Evolutionary conservation across 495 filamentous ascomycete genomes (phyloP), one percentile per base, ranked within the genome.

Genomic region (Trichodelitschia bisporula): DNA sequence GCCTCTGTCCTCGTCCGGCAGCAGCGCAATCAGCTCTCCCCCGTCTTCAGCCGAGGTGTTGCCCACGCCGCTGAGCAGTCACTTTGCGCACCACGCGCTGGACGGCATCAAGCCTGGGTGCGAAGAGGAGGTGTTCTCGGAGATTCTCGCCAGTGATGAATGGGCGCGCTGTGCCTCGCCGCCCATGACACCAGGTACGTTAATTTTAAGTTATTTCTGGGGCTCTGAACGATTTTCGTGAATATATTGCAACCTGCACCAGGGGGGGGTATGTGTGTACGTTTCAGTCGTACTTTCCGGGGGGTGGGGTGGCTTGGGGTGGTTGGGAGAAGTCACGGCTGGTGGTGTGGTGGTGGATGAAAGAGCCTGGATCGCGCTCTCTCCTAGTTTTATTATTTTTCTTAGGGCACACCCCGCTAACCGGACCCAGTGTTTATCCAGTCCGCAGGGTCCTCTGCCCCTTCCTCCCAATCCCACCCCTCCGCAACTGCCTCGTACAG

Each of bases 121-220:
- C 40, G 68, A 82, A 54, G 64, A 63, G 16, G 76, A 77, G 29
- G 67, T 68, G 4, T 63, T 72, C 50, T 63, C 71, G 24, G 71
- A 86, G 56, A 69, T 67, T 43, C 64, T 89, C 38, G 70, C 77
- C 28, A 63, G 60, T 39, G 61, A 71, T 40, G 76, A 84, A 35
- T 89, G 75, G 72, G 54, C 68, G 21, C 66, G 66, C 42, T 71
- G 66, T 25, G 62, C 61, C 12, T 89, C 80, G 15, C 82, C 86
- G 35, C 78, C 79, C 5, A 62, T 95, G 60, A 86, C 82, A 45
- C 86, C 86, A 66, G 76, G 83, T 93, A 73, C 52, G 79, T 72
- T 39, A 29, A 8, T 12, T 6, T 17, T 8, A 14, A 6, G 27
- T 29, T 29, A 8, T 17, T 17, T 29, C 14, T n/a, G n/a, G n/a